Conservation (phyloP, 441 rosid genomes). For the Corymbia citriodora region DNA sequence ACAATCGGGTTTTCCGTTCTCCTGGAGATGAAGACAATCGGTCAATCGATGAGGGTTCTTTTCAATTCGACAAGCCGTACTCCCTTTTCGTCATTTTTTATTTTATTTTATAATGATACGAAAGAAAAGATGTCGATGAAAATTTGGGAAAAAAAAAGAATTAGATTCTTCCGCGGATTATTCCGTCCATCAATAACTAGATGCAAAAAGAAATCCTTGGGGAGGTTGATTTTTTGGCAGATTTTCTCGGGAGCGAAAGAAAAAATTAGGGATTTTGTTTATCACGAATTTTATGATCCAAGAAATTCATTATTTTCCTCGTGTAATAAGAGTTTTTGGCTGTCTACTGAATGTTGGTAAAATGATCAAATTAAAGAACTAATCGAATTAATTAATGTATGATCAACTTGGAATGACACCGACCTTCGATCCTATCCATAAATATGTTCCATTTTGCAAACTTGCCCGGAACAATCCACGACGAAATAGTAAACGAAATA, state of each 20-base stretch:
- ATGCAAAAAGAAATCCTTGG: neutral
- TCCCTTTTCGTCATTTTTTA: neutral
- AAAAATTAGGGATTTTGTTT: neutral
- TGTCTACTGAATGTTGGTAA: neutral
- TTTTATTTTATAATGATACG: neutral
- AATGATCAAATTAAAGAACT: neutral
- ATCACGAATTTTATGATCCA: neutral
- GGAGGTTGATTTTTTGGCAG: neutral
- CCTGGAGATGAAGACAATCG: neutral
- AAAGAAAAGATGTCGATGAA: neutral
- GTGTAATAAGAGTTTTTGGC: neutral
- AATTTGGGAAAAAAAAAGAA: neutral
- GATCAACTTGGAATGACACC: neutral
- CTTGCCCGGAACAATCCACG: neutral
- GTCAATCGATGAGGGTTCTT: neutral
- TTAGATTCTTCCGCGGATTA: neutral
- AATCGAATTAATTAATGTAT: neutral
- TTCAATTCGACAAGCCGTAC: neutral
- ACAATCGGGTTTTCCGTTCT: neutral
- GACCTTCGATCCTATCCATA: neutral
- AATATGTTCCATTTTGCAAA: neutral
- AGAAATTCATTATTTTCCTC: neutral
- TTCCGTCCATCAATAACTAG: neutral
- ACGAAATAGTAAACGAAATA: neutral
- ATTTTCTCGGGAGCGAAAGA: neutral